A percentile compares a stretch with the other conserved stretches of the same genome.
Evolutionary conservation across 768 basidiomycete genomes (phyloP).

Genomic region (Mycena crocata): DNA sequence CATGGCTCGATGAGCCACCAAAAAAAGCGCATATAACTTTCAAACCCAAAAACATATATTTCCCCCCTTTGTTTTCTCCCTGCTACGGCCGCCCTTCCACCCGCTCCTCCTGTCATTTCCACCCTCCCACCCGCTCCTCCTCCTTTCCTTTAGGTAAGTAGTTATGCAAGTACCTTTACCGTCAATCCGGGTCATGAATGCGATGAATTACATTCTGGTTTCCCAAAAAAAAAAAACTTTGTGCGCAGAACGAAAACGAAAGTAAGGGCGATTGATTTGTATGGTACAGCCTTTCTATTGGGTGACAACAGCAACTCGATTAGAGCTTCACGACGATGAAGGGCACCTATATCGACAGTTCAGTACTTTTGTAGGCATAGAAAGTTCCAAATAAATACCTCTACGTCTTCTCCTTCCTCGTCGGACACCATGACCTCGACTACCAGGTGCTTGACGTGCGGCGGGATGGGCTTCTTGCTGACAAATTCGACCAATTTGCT

Average conservation of each 20-base stretch:
- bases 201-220: conserved; percentile 31
- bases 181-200: conserved; percentile 33
- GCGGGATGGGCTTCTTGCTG: conserved; percentile 92
- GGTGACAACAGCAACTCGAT: conserved; percentile 21
- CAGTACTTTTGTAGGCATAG: not conserved
- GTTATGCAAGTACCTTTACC: conserved; percentile 48
- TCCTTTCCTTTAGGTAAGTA: conserved; percentile 58
- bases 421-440: conserved; percentile 96
- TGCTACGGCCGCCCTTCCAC: conserved; percentile 40
- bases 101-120: conserved; percentile 35
- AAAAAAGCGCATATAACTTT: conserved; percentile 44
- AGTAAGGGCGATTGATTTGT: conserved; percentile 1
- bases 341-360: conserved; percentile 66
- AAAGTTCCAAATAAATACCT: conserved; percentile 66
- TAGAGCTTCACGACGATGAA: conserved; percentile 83
- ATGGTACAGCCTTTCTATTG: conserved; percentile 27
- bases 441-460: conserved; percentile 85
- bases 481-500: conserved; percentile 92
- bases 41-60: conserved; percentile 62
- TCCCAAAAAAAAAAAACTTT: conserved; percentile 11
- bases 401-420: conserved; percentile 94
- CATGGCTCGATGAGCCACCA: conserved; percentile 40
- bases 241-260: not conserved
- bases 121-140: conserved; percentile 27
- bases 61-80: conserved; percentile 33